Evolutionary conservation across 495 filamentous ascomycete genomes (phyloP).

Genomic region (Hypoxylon perforatum): DNA sequence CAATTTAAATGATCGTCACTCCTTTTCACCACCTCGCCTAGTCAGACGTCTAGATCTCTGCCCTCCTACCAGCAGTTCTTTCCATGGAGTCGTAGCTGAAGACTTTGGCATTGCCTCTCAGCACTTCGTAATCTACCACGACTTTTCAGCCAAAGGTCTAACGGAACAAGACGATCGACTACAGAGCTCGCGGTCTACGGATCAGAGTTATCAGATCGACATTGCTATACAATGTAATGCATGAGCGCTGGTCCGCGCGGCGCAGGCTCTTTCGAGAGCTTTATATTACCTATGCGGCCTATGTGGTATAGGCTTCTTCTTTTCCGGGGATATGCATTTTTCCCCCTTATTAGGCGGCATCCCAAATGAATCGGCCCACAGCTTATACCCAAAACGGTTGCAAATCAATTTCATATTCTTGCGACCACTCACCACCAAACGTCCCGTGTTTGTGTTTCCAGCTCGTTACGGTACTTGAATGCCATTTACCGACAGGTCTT

Average conservation of each 20-base stretch:
- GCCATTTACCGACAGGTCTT: constrained; percentile 36
- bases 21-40: constrained; percentile 23
- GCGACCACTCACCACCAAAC: constrained; percentile 24
- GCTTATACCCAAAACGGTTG: constrained; percentile 33
- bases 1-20: constrained; percentile 41
- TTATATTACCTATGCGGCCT: constrained; percentile 32
- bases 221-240: constrained; percentile 1
- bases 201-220: constrained; percentile 2
- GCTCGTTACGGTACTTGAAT: constrained; percentile 34
- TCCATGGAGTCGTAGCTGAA: not conserved
- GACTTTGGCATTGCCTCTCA: constrained; percentile 1
- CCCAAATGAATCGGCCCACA: constrained; percentile 45
- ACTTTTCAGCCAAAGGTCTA: constrained; percentile 14
- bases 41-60: constrained; percentile 29
- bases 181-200: constrained; percentile 7
- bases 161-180: not conserved
- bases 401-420: constrained; percentile 40
- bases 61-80: constrained; percentile 3
- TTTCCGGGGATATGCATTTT: constrained; percentile 44
- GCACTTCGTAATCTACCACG: constrained; percentile 13
- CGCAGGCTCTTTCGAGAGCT: constrained; percentile 6
- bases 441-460: constrained; percentile 30
- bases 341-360: constrained; percentile 45
- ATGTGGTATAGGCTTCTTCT: constrained; percentile 28
- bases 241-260: constrained; percentile 10